Conservation (phyloP, 495 filamentous ascomycete genomes). For the Lentithecium fluviatile region DNA sequence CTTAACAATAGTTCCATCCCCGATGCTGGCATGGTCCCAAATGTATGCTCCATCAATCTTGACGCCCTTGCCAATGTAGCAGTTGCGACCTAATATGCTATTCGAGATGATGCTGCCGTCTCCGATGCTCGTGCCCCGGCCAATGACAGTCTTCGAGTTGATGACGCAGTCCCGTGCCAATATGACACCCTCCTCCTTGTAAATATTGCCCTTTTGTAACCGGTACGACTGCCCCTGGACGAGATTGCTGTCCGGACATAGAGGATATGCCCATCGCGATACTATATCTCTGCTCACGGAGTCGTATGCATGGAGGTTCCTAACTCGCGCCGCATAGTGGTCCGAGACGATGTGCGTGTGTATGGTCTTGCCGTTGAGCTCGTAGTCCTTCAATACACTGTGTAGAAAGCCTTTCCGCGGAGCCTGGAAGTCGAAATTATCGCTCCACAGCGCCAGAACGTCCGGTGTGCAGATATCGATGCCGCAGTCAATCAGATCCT, state of each 20-base stretch:
- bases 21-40: conserved; percentile 80
- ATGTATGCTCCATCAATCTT: conserved; percentile 78
- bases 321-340: conserved; percentile 75
- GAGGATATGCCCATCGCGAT: conserved; percentile 85
- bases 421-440: conserved; percentile 94
- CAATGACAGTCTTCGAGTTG: conserved; percentile 67
- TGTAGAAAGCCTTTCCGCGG: conserved; percentile 85
- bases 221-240: conserved; percentile 72
- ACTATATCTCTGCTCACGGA: conserved; percentile 87
- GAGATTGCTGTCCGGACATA: conserved; percentile 86
- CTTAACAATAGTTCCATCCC: conserved; percentile 66
- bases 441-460: conserved; percentile 89
- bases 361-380: conserved; percentile 93
- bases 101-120: conserved; percentile 65
- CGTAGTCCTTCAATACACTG: conserved; percentile 92
- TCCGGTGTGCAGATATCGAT: conserved; percentile 98
- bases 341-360: conserved; percentile 83
- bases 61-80: conserved; percentile 81
- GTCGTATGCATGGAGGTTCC: conserved; percentile 85
- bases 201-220: conserved; percentile 61
- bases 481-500: conserved; percentile 88
- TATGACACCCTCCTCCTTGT: conserved; percentile 68
- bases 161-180: conserved; percentile 70
- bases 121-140: conserved; percentile 71
- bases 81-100: conserved; percentile 77